A percentile compares a stretch with the other conserved stretches of the same genome.
These are phyloP conservation scores for Aspergillus pseudoglaucus DNA, from an alignment of 2,329 filamentous ascomycete genomes.

Conservation along the genomic window DNA sequence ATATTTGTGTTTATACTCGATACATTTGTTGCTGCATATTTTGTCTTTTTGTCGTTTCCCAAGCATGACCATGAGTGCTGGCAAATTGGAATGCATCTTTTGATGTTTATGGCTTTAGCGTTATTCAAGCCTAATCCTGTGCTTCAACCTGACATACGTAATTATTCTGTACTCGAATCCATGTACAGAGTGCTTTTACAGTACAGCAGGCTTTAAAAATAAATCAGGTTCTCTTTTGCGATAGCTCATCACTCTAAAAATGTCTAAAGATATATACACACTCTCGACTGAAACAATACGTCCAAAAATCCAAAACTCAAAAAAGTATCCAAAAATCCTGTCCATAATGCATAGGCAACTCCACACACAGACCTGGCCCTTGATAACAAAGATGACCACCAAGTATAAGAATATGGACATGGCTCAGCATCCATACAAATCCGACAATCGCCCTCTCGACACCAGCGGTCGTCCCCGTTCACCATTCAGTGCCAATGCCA, in stretches of 20 bases:
- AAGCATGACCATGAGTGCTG: too few relatives aligned
- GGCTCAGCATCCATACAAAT: slow-evolving; percentile 17
- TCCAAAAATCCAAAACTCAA: background rate
- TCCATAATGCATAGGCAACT: background rate
- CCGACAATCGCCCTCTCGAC: slow-evolving; percentile 16
- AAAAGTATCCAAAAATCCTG: background rate
- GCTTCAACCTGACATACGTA: too few relatives aligned
- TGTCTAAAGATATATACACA: background rate
- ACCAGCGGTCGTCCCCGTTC: slow-evolving; percentile 26
- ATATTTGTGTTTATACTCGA: background rate
- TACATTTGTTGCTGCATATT: too few relatives aligned
- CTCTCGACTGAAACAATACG: background rate
- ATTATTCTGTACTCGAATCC: background rate
- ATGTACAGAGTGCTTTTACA: too few relatives aligned
- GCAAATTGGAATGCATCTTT: too few relatives aligned
- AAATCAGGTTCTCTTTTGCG: background rate
- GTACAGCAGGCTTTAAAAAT: background rate
- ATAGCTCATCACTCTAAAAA: background rate
- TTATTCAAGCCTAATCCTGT: too few relatives aligned
- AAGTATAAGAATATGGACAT: background rate
- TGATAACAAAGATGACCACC: slow-evolving; percentile 1
- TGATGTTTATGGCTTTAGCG: too few relatives aligned
- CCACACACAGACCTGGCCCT: too few relatives aligned
- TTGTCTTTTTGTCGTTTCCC: background rate
- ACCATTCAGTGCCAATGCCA: slow-evolving; percentile 27